Conservation (phyloP, 768 basidiomycete species). For the Macrocybe gigantea region DNA sequence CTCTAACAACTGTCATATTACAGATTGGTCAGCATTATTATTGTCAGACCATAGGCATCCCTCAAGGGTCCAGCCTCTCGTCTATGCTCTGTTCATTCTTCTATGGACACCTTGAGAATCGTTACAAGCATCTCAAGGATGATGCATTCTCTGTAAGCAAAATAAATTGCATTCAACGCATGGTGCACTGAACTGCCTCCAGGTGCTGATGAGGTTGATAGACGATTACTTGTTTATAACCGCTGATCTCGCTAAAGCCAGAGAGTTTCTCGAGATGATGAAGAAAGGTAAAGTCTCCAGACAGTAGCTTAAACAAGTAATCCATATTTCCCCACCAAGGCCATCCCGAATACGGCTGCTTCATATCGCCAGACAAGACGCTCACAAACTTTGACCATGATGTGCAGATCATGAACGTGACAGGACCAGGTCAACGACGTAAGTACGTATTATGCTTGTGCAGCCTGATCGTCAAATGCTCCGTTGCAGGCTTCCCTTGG, state of each 20-base stretch:
- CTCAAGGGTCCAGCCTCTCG: conserved; percentile 96
- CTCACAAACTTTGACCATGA: conserved; percentile 78
- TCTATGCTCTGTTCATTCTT: conserved; percentile 90
- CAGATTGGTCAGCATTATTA: conserved; percentile 82
- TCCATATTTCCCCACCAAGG: conserved; percentile 33
- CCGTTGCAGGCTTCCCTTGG: conserved; percentile 76
- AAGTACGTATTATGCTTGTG: conserved; percentile 5
- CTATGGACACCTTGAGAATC: conserved; percentile 85
- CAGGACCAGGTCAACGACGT: conserved; percentile 40
- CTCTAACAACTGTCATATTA: background rate
- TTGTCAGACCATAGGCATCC: conserved; percentile 90
- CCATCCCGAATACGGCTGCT: conserved; percentile 93
- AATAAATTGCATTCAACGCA: too few species aligned
- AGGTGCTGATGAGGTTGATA: conserved; percentile 82
- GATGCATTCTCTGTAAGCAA: conserved; percentile 19
- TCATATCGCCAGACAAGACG: conserved; percentile 85
- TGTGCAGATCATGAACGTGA: conserved; percentile 46
- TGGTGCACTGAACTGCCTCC: background rate
- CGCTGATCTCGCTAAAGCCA: conserved; percentile 53
- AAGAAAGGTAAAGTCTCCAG: conserved; percentile 40
- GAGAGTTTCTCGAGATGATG: conserved; percentile 72
- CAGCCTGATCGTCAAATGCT: background rate
- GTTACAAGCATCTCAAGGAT: conserved; percentile 44
- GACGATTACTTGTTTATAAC: conserved; percentile 95
- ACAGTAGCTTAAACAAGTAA: background rate